Evolutionary conservation across 805 yeast genomes (phyloP), one percentile per base, ranked within the genome.

Genomic region (Candida ipomoeae): DNA sequence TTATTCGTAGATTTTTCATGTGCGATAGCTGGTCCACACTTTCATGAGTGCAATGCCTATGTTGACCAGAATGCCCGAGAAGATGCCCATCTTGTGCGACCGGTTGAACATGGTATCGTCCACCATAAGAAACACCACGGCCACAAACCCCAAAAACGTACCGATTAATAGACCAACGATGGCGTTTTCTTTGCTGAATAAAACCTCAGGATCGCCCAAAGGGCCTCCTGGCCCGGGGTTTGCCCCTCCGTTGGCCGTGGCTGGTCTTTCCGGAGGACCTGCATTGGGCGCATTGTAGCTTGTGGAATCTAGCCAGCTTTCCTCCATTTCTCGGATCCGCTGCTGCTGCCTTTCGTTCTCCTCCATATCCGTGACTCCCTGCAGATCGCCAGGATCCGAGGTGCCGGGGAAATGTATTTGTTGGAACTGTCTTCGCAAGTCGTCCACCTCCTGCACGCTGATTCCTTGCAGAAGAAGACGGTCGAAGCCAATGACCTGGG

Each of bases 231-330:
- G 18, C 3, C 61, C 60, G 11, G 10, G 36, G 6, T 49, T 49
- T 5, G 53, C 40, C 13, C 45, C 51, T 41, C 45, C 21, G n/a
- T 39, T 39, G 45, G 39, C 15, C 49, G 51, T 6, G 44, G 34
- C 5, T 36, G 42, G n/a, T 71, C 78, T 45, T 73, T 79, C 48
- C 75, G 76, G 48, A 10, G 10, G 33, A 13, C 40, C 20, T 36
- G 42, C 35, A 18, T 23, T n/a, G 41, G 41, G 39, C 17, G 35
- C 31, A 8, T 40, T 38, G 35, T 41, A 42, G 4, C 48, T 41
- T 5, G 89, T 85, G 44, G 85, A 82, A 56, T 89, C 94, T 53
- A 89, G 86, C 96, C 96, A 90, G 50, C 88, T 75, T 57, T 89
- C 96, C 62, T 89, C 96, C 51, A 89, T 65, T 55, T 84, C 84